A percentile compares a stretch with the other conserved stretches of the same genome.
Conservation (phyloP, 2,329 filamentous ascomycete species). For the Neoarthrinium moseri region DNA sequence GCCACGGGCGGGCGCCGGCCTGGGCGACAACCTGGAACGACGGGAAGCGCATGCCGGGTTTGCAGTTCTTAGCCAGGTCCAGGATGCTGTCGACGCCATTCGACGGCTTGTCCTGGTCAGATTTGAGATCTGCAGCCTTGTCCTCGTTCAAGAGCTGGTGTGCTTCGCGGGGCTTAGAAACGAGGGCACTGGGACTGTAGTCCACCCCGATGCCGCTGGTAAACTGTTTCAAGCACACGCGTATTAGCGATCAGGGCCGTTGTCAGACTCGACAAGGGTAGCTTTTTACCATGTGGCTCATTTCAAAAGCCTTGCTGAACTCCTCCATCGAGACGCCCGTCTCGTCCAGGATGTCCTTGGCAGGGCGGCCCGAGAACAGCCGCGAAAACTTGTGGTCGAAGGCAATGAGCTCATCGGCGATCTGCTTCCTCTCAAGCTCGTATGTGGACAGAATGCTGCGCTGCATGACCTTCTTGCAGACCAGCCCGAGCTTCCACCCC, state of each 20-base stretch:
- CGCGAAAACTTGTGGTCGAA: slow-evolving; percentile 50
- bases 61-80: slow-evolving; percentile 38
- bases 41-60: slow-evolving; percentile 54
- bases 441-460: slow-evolving; percentile 38
- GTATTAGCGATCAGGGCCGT: no score
- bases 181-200: slow-evolving; percentile 55
- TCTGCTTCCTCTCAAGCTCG: slow-evolving; percentile 45
- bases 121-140: slow-evolving; percentile 36
- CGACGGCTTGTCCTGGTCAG: slow-evolving; percentile 12
- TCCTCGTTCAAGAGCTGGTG: slow-evolving; percentile 24
- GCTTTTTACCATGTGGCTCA: slow-evolving; percentile 19
- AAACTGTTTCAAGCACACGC: slow-evolving; percentile 9
- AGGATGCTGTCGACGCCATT: slow-evolving; percentile 28
- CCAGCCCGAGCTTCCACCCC: slow-evolving; percentile 42
- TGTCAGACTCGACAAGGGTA: not conserved
- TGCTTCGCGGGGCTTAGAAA: slow-evolving; percentile 47
- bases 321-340: slow-evolving; percentile 55
- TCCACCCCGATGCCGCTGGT: slow-evolving; percentile 42
- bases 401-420: slow-evolving; percentile 59
- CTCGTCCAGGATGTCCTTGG: slow-evolving; percentile 54
- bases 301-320: slow-evolving; percentile 35
- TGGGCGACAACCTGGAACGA: slow-evolving; percentile 58
- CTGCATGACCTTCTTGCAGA: slow-evolving; percentile 29
- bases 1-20: slow-evolving; percentile 49
- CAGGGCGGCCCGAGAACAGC: slow-evolving; percentile 48